A percentile compares a stretch with the other conserved stretches of the same genome.
phyloP scores from a whole-genome alignment of 2,329 filamentous ascomycete genomes.

The Diaporthe eres region DNA sequence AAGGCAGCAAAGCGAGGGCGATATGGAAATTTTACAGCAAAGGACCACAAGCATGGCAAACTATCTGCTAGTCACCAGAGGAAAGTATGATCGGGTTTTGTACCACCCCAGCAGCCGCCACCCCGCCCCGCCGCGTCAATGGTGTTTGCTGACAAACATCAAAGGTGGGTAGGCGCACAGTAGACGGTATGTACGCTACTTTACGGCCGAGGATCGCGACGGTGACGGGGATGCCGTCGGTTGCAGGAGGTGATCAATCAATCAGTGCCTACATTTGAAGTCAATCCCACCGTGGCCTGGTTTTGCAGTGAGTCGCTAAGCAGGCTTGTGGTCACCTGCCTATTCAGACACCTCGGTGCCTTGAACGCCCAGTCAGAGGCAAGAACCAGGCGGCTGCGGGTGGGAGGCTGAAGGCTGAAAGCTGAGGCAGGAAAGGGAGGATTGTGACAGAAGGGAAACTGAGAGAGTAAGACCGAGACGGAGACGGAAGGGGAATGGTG shows the following conservation, averaged over 20 bases:
- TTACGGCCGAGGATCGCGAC: conserved; percentile 10
- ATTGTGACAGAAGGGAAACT: neutral
- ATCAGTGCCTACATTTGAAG: neutral
- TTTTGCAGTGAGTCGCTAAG: neutral
- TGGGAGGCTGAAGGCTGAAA: neutral
- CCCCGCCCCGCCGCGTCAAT: conserved; percentile 25
- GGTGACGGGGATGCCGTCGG: neutral
- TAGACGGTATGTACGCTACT: neutral
- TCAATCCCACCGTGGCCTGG: neutral
- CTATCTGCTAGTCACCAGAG: neutral
- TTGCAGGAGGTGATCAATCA: neutral
- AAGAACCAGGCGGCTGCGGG: neutral
- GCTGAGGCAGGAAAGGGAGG: conserved; percentile 10
- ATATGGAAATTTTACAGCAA: neutral
- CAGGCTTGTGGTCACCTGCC: conserved; percentile 10
- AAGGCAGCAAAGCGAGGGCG: neutral
- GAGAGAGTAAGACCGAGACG: conserved; percentile 3
- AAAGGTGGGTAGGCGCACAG: neutral
- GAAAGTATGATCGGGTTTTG: neutral
- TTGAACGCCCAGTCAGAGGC: neutral
- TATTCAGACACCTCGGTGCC: neutral
- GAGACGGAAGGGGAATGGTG: conserved; percentile 18
- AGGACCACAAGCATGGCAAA: neutral
- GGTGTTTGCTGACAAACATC: conserved; percentile 26
- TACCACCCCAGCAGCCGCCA: conserved; percentile 29